These are phyloP conservation scores for Ophiobolus disseminans DNA, from an alignment of 2,329 filamentous ascomycete genomes.

Conservation along the genomic window DNA sequence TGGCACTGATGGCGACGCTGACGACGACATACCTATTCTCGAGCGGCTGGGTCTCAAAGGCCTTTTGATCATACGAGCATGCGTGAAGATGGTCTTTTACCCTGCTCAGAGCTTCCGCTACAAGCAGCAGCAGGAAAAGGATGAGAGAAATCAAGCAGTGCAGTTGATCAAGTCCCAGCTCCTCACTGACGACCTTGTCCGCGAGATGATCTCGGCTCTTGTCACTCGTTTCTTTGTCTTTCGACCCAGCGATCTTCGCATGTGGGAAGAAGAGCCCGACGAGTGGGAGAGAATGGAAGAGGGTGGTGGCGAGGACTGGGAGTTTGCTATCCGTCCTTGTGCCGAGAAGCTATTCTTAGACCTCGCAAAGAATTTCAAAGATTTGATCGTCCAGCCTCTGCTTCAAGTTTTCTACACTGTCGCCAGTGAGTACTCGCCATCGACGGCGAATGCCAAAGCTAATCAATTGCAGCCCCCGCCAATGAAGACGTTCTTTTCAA, in stretches of 20 bases:
- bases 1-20: slow-evolving; percentile 56
- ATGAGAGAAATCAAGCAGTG: slow-evolving; percentile 75
- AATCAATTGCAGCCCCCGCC: slow-evolving; percentile 54
- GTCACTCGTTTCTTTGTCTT: slow-evolving; percentile 91
- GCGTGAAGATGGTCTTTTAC: slow-evolving; percentile 83
- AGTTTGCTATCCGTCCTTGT: slow-evolving; percentile 90
- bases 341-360: slow-evolving; percentile 94
- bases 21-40: slow-evolving; percentile 64
- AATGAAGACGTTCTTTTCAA: slow-evolving; percentile 80
- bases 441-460: slow-evolving; percentile 5
- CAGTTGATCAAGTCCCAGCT: slow-evolving; percentile 74
- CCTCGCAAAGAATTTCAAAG: slow-evolving; percentile 86
- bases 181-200: slow-evolving; percentile 76
- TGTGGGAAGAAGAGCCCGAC: slow-evolving; percentile 94
- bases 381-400: slow-evolving; percentile 78
- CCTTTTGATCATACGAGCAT: slow-evolving; percentile 80
- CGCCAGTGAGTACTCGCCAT: slow-evolving; percentile 60
- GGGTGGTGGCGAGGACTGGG: slow-evolving; percentile 78
- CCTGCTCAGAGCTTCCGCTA: slow-evolving; percentile 85
- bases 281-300: slow-evolving; percentile 95
- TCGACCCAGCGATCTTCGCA: slow-evolving; percentile 80
- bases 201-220: slow-evolving; percentile 81
- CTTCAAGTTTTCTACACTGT: slow-evolving; percentile 83
- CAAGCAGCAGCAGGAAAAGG: slow-evolving; percentile 73
- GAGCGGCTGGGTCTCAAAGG: slow-evolving; percentile 86